Percentiles rank a stretch among this genome's conserved stretches.
These are phyloP conservation scores for Peronospora farinosa DNA, from an alignment of 352 stramenopile genomes.

Conservation along the genomic window DNA sequence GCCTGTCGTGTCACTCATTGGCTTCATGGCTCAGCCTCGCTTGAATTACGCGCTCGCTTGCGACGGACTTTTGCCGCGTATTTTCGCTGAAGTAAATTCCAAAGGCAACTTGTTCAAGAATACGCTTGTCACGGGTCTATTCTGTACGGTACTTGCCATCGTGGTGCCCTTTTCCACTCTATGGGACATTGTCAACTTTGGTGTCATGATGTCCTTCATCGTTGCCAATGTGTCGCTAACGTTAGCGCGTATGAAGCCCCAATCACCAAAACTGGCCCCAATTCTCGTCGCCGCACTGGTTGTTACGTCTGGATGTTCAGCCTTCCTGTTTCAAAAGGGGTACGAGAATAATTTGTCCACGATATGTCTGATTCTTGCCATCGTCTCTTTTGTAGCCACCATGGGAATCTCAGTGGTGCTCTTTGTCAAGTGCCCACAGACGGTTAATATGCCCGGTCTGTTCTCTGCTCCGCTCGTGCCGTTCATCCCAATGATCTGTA, in stretches of 20 bases:
- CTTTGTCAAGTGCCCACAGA: constrained; percentile 44
- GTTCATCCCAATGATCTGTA: constrained; percentile 47
- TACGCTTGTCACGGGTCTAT: constrained; percentile 56
- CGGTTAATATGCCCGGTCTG: constrained; percentile 20
- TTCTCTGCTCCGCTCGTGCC: constrained; percentile 53
- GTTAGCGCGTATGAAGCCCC: constrained; percentile 47
- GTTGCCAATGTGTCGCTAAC: constrained; percentile 70
- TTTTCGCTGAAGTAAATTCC: constrained; percentile 81
- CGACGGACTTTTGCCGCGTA: constrained; percentile 88
- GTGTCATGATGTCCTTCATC: constrained; percentile 83
- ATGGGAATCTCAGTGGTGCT: constrained; percentile 32
- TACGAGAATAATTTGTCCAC: constrained; percentile 38
- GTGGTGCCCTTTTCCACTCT: constrained; percentile 72
- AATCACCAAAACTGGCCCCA: constrained; percentile 39
- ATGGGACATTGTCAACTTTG: constrained; percentile 85
- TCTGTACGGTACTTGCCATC: constrained; percentile 67
- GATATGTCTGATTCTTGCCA: constrained; percentile 34
- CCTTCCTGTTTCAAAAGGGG: constrained; percentile 56
- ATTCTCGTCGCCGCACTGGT: constrained; percentile 34
- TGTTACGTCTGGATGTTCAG: constrained; percentile 27
- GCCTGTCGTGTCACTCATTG: constrained; percentile 92
- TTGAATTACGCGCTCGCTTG: constrained; percentile 90
- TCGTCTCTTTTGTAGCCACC: constrained; percentile 39
- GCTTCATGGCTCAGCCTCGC: constrained; percentile 89
- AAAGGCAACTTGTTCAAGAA: constrained; percentile 79